These are phyloP conservation scores for Chrysopogon serrulatus DNA, from an alignment of 176 grass and related monocot genomes.

Conservation along the genomic window DNA sequence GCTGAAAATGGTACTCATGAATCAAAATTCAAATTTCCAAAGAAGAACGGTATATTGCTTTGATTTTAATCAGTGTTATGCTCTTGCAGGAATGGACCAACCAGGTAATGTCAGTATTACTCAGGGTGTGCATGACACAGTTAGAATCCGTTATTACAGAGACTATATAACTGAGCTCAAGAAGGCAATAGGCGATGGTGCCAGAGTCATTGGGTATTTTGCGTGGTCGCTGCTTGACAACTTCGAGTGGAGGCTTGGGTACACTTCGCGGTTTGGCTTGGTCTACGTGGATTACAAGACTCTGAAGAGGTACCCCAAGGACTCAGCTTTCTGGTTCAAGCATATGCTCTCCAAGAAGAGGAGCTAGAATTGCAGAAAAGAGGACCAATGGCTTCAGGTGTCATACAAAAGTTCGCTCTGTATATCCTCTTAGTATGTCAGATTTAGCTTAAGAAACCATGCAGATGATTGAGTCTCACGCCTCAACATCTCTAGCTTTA, in stretches of 20 bases:
- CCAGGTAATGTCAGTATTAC: conserved; percentile 69
- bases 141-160: conserved; percentile 69
- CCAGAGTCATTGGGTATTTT: conserved; percentile 77
- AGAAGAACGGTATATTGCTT: background rate
- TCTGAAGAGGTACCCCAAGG: conserved; percentile 74
- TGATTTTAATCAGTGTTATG: background rate
- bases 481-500: background rate
- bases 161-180: conserved; percentile 79
- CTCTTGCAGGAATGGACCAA: conserved; percentile 78
- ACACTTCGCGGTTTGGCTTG: conserved; percentile 84
- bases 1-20: conserved; percentile 69
- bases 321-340: conserved; percentile 88
- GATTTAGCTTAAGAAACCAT: conserved; percentile 12
- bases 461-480: background rate
- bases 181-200: conserved; percentile 73
- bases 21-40: background rate
- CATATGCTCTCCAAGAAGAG: conserved; percentile 54
- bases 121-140: conserved; percentile 63
- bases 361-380: background rate
- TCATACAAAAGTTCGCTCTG: background rate
- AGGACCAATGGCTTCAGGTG: background rate
- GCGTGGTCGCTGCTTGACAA: conserved; percentile 96
- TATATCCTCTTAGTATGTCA: background rate
- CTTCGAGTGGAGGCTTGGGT: conserved; percentile 87
- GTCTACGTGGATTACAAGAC: conserved; percentile 83